A percentile compares a stretch with the other conserved stretches of the same genome.
Conservation (phyloP, 164 flowering plant genomes). For the Magnolia changhungtana region DNA sequence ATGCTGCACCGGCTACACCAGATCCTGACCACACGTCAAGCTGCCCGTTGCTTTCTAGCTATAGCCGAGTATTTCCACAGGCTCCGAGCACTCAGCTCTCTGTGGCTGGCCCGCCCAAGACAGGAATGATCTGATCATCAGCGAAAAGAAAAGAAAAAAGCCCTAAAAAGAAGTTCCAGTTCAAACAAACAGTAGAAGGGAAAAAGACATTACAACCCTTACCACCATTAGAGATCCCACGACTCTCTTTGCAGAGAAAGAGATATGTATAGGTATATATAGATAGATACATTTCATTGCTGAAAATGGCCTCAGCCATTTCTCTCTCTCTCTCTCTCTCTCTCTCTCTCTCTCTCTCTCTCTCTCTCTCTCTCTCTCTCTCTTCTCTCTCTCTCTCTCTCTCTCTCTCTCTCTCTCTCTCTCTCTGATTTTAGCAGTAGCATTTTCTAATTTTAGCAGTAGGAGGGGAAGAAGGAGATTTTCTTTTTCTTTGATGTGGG, state of each 20-base stretch:
- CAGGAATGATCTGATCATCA: conserved; percentile 32
- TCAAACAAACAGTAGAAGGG: neutral
- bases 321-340: neutral
- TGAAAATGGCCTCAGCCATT: conserved; percentile 1
- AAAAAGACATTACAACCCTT: neutral
- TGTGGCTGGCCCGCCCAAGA: conserved; percentile 73
- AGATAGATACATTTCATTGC: neutral
- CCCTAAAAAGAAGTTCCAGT: too few species aligned
- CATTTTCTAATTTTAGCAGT: neutral
- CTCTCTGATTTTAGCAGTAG: neutral
- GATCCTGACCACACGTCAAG: conserved; percentile 66
- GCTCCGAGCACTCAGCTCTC: conserved; percentile 81
- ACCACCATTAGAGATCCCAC: conserved; percentile 1
- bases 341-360: neutral
- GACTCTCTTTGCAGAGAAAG: neutral
- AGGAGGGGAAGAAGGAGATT: neutral
- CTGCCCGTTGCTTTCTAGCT: conserved; percentile 68
- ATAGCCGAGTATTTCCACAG: conserved; percentile 84
- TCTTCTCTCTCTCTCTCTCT: neutral
- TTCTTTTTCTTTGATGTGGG: neutral
- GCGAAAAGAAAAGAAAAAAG: neutral
- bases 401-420: neutral
- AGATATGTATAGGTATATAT: conserved; percentile 24
- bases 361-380: neutral
- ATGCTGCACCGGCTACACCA: conserved; percentile 73